Evolutionary conservation across 768 basidiomycete genomes (phyloP).

Genomic region (Hemileccinum impolitum): DNA sequence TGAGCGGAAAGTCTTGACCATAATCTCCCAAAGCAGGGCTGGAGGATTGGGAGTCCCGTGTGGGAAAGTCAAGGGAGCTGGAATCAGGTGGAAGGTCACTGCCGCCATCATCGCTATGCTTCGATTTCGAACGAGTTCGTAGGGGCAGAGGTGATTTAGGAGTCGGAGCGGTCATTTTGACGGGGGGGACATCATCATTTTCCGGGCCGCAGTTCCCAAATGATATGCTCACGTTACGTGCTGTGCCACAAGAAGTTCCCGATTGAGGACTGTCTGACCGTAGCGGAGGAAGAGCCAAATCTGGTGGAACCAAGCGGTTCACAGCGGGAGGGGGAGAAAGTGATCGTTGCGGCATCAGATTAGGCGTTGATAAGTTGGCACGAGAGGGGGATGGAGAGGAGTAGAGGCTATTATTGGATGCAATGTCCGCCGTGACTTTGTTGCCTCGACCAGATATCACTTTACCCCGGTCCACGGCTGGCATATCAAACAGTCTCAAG

Average conservation of each 20-base stretch:
- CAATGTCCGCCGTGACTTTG: slow-evolving; percentile 20
- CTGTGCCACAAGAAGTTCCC: slow-evolving; percentile 34
- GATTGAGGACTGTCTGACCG: slow-evolving; percentile 58
- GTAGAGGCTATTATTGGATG: slow-evolving; percentile 38
- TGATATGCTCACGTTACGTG: slow-evolving; percentile 21
- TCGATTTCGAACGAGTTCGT: slow-evolving; percentile 35
- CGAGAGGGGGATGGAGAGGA: slow-evolving; percentile 31
- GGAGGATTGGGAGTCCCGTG: slow-evolving; percentile 35
- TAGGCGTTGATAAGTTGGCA: slow-evolving; percentile 61
- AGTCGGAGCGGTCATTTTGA: slow-evolving; percentile 32
- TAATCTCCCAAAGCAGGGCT: slow-evolving; percentile 33
- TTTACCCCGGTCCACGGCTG: slow-evolving; percentile 44
- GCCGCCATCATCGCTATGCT: slow-evolving; percentile 10
- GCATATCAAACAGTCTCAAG: slow-evolving; percentile 57
- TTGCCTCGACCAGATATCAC: slow-evolving; percentile 41
- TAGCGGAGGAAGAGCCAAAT: slow-evolving; percentile 45
- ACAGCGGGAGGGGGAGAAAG: slow-evolving; percentile 36
- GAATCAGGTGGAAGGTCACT: slow-evolving; percentile 11
- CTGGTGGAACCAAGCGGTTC: slow-evolving; percentile 52
- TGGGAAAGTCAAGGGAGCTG: slow-evolving; percentile 29
- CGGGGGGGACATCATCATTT: slow-evolving; percentile 37
- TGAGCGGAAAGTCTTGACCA: slow-evolving; percentile 35
- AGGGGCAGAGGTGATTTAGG: slow-evolving; percentile 57
- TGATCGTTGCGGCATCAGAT: slow-evolving; percentile 42
- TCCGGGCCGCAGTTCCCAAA: slow-evolving; percentile 25